Conservation (phyloP, 345 rosid species). For the Eucalyptus sp. region DNA sequence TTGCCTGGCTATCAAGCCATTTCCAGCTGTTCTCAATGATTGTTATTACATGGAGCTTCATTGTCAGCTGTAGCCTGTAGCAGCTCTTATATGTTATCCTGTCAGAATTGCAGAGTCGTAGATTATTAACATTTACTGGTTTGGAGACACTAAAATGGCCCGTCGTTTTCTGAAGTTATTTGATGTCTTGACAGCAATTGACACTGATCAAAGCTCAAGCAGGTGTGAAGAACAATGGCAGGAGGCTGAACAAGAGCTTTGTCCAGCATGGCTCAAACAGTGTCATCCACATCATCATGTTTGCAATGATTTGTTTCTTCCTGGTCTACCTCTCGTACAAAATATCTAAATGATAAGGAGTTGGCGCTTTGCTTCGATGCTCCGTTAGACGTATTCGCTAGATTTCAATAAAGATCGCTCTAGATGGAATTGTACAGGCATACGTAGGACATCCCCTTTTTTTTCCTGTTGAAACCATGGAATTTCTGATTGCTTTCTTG, state of each 20-base stretch:
- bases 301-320: constrained; percentile 53
- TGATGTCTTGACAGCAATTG: constrained; percentile 50
- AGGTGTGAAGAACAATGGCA: constrained; percentile 71
- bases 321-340: constrained; percentile 60
- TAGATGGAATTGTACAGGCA: neutral
- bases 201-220: constrained; percentile 77
- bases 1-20: neutral
- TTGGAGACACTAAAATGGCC: neutral
- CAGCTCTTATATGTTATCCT: neutral
- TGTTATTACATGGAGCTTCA: neutral
- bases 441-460: neutral
- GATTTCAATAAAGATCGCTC: neutral
- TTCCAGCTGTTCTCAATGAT: neutral
- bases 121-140: neutral
- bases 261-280: constrained; percentile 61
- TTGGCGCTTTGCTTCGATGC: neutral
- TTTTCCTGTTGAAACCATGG: neutral
- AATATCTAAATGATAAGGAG: constrained; percentile 44
- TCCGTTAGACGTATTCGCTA: neutral
- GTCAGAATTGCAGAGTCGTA: neutral
- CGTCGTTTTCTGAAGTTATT: neutral
- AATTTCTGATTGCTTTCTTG: neutral
- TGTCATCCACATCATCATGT: constrained; percentile 59
- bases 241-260: constrained; percentile 63
- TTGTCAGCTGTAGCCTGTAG: neutral